These are phyloP conservation scores for Solanum gracilifrons DNA, from an alignment of 257 asterid species.

Conservation along the genomic window DNA sequence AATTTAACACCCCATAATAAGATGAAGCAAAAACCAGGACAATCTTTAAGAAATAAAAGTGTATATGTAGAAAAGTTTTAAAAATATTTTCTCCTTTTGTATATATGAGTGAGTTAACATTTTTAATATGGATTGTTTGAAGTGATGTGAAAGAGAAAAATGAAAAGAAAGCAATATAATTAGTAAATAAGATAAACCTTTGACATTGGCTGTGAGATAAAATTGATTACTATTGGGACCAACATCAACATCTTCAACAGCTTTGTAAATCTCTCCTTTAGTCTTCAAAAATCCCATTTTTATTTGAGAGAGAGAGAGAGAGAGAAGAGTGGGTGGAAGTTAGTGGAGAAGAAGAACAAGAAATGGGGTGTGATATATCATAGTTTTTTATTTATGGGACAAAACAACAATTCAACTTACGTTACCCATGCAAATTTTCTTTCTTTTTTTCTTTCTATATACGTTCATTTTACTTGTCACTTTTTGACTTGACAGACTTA, in stretches of 20 bases:
- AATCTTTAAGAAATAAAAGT: not conserved
- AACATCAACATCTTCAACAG: conserved; percentile 53
- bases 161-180: not conserved
- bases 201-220: conserved; percentile 64
- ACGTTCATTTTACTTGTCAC: too few relatives aligned
- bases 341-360: not conserved
- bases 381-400: not conserved
- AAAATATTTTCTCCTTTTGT: not conserved
- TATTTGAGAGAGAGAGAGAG: not conserved
- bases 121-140: not conserved
- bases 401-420: not conserved
- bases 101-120: not conserved
- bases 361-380: not conserved
- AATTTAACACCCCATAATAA: not conserved
- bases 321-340: not conserved
- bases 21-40: not conserved
- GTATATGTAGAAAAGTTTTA: not conserved
- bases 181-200: conserved; percentile 28
- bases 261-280: conserved; percentile 50
- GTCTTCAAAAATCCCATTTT: conserved; percentile 43
- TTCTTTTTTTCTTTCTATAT: not conserved
- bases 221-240: conserved; percentile 49
- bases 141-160: not conserved
- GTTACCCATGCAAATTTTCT: not conserved
- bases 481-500: too few relatives aligned